These are phyloP conservation scores for Lippia alba DNA, from an alignment of 305 asterid species.

Conservation along the genomic window DNA sequence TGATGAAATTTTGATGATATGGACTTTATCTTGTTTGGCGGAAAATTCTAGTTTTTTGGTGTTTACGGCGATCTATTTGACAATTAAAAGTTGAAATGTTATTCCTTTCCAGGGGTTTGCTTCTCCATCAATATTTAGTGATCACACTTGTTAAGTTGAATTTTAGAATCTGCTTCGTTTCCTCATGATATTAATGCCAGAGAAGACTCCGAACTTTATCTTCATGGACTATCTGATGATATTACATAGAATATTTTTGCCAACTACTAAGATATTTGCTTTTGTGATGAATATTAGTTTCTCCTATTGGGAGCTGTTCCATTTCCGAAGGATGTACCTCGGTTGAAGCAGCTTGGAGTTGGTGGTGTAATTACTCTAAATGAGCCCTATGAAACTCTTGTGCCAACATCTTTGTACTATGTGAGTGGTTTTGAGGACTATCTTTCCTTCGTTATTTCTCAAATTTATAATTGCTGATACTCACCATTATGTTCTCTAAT, in stretches of 20 bases:
- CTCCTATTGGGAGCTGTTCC: slow-evolving; percentile 95
- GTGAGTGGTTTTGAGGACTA: slow-evolving; percentile 51
- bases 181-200: slow-evolving; percentile 8
- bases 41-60: background rate
- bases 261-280: slow-evolving; percentile 18
- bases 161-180: slow-evolving; percentile 23
- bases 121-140: slow-evolving; percentile 16
- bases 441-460: background rate
- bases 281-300: slow-evolving; percentile 54
- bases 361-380: slow-evolving; percentile 95
- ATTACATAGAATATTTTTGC: background rate
- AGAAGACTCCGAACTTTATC: background rate
- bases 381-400: slow-evolving; percentile 93
- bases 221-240: background rate
- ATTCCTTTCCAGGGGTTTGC: slow-evolving; percentile 3
- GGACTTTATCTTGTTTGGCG: background rate
- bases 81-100: background rate
- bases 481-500: slow-evolving; percentile 14
- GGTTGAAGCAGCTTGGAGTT: slow-evolving; percentile 89
- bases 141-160: slow-evolving; percentile 27
- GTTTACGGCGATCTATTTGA: background rate
- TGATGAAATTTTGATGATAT: background rate
- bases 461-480: background rate
- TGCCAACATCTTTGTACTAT: slow-evolving; percentile 79
- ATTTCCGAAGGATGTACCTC: slow-evolving; percentile 84